Evolutionary conservation across 139 green algal genomes (phyloP).

Genomic region (Micractinium sp.): DNA sequence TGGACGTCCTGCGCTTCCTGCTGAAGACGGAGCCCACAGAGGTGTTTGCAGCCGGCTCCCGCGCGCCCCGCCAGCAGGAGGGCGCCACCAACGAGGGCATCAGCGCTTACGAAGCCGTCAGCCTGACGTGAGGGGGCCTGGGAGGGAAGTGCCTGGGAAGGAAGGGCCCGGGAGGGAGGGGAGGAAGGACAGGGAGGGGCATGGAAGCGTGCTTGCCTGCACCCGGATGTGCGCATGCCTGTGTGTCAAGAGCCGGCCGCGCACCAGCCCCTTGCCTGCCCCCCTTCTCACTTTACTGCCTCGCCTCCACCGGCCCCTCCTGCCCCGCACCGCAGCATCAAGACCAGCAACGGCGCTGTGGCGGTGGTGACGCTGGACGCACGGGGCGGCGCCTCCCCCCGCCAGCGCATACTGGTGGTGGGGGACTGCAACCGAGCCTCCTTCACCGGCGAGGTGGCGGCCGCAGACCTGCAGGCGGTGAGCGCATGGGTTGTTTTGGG

Average conservation of each 20-base stretch:
- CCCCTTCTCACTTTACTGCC: background rate
- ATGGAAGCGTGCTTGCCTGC: background rate
- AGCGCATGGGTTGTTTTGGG: background rate
- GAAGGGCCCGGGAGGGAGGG: no score
- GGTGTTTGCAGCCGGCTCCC: background rate
- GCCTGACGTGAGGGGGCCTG: background rate
- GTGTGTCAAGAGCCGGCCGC: no score
- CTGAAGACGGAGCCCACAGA: background rate
- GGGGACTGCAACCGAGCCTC: background rate
- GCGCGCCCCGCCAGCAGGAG: background rate
- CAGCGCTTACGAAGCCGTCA: background rate
- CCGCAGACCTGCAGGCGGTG: conserved; percentile 17
- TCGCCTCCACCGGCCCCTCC: no score
- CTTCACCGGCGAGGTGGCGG: background rate
- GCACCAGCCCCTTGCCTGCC: background rate
- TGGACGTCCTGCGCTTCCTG: background rate
- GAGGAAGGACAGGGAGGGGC: background rate
- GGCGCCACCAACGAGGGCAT: background rate
- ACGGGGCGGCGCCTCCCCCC: background rate
- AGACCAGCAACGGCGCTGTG: background rate
- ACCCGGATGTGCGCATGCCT: no score
- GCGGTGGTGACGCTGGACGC: background rate
- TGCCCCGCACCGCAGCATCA: background rate
- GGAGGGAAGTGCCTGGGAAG: background rate
- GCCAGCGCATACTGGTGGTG: background rate